phyloP scores from a whole-genome alignment of 306 rosid species.

The Phaseolus lunatus region DNA sequence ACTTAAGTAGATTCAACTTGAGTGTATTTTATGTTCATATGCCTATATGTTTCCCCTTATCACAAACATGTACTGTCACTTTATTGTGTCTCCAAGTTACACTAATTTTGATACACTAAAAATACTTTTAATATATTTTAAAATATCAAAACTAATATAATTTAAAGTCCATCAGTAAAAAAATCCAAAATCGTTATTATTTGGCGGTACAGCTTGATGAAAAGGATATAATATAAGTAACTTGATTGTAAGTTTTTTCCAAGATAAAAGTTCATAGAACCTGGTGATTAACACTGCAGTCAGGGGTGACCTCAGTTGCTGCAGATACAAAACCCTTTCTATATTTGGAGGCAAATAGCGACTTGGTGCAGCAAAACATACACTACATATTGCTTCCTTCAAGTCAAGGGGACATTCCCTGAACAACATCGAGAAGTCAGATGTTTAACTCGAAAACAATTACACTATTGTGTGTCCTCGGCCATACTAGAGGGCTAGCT shows the following conservation, averaged over 20 bases:
- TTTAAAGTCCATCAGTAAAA: no score
- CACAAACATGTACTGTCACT: no score
- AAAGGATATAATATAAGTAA: background rate
- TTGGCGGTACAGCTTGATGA: background rate
- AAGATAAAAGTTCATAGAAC: conserved; percentile 51
- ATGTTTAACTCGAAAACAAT: conserved; percentile 22
- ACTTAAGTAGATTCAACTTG: no score
- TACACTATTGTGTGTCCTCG: background rate
- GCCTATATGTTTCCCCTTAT: no score
- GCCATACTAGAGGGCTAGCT: background rate
- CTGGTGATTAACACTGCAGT: conserved; percentile 96
- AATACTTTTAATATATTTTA: no score
- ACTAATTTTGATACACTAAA: no score
- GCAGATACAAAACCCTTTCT: conserved; percentile 84
- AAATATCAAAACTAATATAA: no score
- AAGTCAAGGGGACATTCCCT: conserved; percentile 94
- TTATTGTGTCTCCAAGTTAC: no score
- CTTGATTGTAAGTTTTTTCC: background rate
- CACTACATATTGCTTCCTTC: conserved; percentile 92
- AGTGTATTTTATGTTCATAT: no score
- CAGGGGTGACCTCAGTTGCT: conserved; percentile 82
- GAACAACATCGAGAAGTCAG: conserved; percentile 23
- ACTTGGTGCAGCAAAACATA: conserved; percentile 95
- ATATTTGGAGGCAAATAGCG: conserved; percentile 76
- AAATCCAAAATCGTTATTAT: background rate